Conservation (phyloP, 306 rosid species). For the Fagus crenata region DNA sequence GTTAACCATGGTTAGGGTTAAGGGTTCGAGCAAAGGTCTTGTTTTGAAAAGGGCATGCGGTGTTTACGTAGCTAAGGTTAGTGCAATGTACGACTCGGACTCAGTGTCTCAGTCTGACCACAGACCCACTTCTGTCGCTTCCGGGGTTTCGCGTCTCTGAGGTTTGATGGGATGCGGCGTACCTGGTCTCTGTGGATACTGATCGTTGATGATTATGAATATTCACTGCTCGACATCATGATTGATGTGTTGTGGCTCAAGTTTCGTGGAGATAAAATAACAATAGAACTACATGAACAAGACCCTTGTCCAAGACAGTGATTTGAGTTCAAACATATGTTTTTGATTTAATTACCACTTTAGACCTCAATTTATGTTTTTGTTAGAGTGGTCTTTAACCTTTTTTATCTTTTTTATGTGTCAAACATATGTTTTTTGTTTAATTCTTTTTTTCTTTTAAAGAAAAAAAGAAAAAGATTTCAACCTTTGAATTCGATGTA, state of each 20-base stretch:
- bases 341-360: too few species aligned
- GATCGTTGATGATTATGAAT: background rate
- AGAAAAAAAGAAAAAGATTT: too few species aligned
- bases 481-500: too few species aligned
- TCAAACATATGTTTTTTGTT: too few species aligned
- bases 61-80: conserved; percentile 15
- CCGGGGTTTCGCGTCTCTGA: conserved; percentile 40
- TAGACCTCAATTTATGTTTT: too few species aligned
- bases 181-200: background rate
- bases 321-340: too few species aligned
- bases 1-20: conserved; percentile 42
- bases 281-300: background rate
- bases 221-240: background rate
- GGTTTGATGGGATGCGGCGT: conserved; percentile 20
- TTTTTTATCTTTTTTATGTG: too few species aligned
- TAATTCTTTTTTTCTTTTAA: too few species aligned
- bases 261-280: background rate
- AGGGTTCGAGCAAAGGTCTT: conserved; percentile 23
- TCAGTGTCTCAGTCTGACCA: conserved; percentile 54
- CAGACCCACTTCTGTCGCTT: conserved; percentile 32
- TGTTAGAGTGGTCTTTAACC: too few species aligned
- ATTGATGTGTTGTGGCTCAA: background rate
- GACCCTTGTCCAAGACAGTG: too few species aligned
- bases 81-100: conserved; percentile 17
- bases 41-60: background rate